A percentile compares a stretch with the other conserved stretches of the same genome.
phyloP scores from a whole-genome alignment of 2,329 filamentous ascomycete species.

The Aspergillus pseudoterreus region DNA sequence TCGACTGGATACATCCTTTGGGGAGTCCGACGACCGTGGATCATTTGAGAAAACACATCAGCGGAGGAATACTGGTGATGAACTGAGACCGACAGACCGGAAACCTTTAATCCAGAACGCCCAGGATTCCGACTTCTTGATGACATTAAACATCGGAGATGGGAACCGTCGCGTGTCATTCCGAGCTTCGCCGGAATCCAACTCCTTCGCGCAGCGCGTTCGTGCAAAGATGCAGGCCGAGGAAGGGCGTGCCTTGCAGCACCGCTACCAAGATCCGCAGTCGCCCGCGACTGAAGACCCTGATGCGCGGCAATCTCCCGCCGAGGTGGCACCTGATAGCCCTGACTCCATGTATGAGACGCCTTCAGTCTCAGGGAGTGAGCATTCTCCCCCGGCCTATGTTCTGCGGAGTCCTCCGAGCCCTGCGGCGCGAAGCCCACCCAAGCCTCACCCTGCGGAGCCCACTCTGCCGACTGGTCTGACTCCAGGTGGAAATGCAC shows the following conservation, averaged over 20 bases:
- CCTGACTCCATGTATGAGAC: constrained; percentile 25
- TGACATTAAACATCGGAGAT: constrained; percentile 25
- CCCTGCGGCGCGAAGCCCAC: constrained; percentile 13
- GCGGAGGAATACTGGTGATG: constrained; percentile 12
- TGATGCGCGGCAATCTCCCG: constrained; percentile 9
- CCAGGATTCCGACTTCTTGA: constrained; percentile 37
- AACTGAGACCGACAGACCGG: constrained; percentile 15
- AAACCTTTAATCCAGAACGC: constrained; percentile 31
- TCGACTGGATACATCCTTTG: constrained; percentile 32
- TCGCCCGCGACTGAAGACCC: constrained; percentile 25
- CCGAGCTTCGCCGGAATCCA: constrained; percentile 35
- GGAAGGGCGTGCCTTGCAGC: constrained; percentile 49
- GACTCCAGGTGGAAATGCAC: constrained; percentile 17
- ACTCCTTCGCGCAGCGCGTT: constrained; percentile 45
- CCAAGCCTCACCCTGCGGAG: constrained; percentile 20
- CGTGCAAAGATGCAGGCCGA: constrained; percentile 52
- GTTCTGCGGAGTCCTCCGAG: constrained; percentile 26
- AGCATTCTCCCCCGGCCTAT: constrained; percentile 21
- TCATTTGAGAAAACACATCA: constrained; percentile 10
- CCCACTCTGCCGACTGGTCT: constrained; percentile 21
- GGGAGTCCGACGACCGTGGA: constrained; percentile 12
- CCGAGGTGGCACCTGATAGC: constrained; percentile 15
- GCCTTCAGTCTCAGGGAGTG: constrained; percentile 24
- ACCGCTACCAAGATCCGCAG: constrained; percentile 33
- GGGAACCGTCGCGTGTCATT: constrained; percentile 38